Percentiles rank a stretch among this genome's conserved stretches.
phyloP scores from a whole-genome alignment of 2,329 filamentous ascomycete species.

The Tympanopsis confertula region DNA sequence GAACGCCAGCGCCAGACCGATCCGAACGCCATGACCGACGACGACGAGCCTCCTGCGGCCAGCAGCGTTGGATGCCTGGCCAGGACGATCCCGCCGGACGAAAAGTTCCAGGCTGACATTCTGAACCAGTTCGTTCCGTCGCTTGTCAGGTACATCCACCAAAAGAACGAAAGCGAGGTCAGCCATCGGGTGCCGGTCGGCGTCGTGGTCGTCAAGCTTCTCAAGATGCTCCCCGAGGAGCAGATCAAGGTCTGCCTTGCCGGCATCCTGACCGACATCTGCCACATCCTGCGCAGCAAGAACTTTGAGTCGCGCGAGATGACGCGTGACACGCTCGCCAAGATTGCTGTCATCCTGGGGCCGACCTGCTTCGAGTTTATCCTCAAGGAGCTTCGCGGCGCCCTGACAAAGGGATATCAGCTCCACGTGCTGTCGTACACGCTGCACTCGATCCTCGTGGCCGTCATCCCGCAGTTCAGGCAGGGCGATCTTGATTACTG shows the following conservation, averaged over 20 bases:
- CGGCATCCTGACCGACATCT: constrained; percentile 79
- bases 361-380: constrained; percentile 80
- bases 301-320: constrained; percentile 82
- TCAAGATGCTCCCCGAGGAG: constrained; percentile 65
- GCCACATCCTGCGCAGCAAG: constrained; percentile 82
- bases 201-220: constrained; percentile 75
- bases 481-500: constrained; percentile 87
- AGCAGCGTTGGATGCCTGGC: constrained; percentile 34
- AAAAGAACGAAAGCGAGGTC: constrained; percentile 90
- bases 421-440: constrained; percentile 92
- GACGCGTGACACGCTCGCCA: constrained; percentile 74
- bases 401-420: constrained; percentile 78
- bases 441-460: constrained; percentile 78
- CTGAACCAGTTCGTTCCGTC: constrained; percentile 66
- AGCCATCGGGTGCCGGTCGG: constrained; percentile 85
- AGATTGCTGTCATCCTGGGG: constrained; percentile 72
- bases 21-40: constrained; percentile 29
- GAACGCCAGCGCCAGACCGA: constrained; percentile 14
- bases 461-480: constrained; percentile 58
- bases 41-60: constrained; percentile 11
- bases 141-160: constrained; percentile 73
- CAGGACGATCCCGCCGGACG: constrained; percentile 50
- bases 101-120: constrained; percentile 63
- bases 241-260: constrained; percentile 67
- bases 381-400: constrained; percentile 77